phyloP scores from a whole-genome alignment of 192 early-diverging fungal species.

The Phycomyces nitens region DNA sequence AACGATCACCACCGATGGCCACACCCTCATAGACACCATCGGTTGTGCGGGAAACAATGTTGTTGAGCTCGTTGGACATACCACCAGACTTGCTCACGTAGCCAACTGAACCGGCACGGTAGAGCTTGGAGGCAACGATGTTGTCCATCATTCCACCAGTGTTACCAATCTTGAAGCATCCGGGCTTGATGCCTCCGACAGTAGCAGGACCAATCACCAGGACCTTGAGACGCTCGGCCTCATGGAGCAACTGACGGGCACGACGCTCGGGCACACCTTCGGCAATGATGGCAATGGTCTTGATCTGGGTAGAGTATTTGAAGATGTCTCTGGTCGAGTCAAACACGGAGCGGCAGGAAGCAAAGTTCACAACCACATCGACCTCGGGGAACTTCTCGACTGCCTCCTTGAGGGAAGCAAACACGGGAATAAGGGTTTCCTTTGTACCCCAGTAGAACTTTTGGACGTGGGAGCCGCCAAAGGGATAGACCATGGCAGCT shows the following conservation, averaged over 20 bases:
- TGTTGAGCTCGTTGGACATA: constrained; percentile 99
- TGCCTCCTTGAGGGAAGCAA: constrained; percentile 84
- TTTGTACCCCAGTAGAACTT: constrained; percentile 99
- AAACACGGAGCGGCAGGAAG: constrained; percentile 92
- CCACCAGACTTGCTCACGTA: constrained; percentile 99
- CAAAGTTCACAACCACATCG: constrained; percentile 96
- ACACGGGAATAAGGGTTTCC: constrained; percentile 94
- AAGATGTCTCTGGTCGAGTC: constrained; percentile 91
- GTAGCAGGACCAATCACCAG: constrained; percentile 96
- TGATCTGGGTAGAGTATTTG: constrained; percentile 72
- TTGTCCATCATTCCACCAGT: constrained; percentile 99
- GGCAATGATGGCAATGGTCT: constrained; percentile 95
- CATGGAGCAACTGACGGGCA: constrained; percentile 85
- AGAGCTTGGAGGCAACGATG: constrained; percentile 96
- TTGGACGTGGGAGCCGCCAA: constrained; percentile 97
- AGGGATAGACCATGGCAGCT: constrained; percentile 98
- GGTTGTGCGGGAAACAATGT: constrained; percentile 94
- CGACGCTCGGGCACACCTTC: constrained; percentile 98
- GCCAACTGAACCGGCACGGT: constrained; percentile 92
- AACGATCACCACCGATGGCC: constrained; percentile 97
- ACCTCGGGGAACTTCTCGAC: constrained; percentile 84
- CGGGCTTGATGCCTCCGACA: constrained; percentile 98
- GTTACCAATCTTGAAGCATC: constrained; percentile 99
- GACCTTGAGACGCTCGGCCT: constrained; percentile 75
- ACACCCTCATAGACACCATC: constrained; percentile 99